Evolutionary conservation across 2,329 filamentous ascomycete genomes (phyloP).

Genomic region (Ascocoryne sarcoides): DNA sequence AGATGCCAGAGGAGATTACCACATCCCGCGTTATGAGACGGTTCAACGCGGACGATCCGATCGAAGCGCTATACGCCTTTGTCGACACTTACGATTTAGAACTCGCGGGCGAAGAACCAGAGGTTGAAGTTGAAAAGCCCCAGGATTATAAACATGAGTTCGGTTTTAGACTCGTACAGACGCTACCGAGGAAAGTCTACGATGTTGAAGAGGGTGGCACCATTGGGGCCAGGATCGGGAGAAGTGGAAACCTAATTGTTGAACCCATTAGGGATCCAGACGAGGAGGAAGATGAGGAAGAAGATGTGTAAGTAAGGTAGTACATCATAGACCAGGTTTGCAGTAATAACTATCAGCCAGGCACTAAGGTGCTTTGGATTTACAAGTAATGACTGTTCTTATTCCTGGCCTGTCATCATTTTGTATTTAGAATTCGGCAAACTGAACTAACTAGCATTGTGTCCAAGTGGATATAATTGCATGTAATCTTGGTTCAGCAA

Average conservation of each 20-base stretch:
- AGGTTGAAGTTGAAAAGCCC: conserved; percentile 37
- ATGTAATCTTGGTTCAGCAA: no score
- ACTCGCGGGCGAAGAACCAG: conserved; percentile 34
- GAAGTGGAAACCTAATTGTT: conserved; percentile 82
- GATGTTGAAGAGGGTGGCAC: conserved; percentile 57
- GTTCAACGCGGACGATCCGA: conserved; percentile 58
- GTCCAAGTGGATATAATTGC: no score
- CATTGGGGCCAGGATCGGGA: conserved; percentile 65
- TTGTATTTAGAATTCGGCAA: no score
- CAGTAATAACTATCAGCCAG: no score
- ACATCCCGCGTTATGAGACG: conserved; percentile 64
- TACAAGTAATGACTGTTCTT: no score
- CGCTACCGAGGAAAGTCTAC: conserved; percentile 77
- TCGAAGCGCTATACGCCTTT: conserved; percentile 93
- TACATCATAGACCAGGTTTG: no score
- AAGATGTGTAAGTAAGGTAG: neutral
- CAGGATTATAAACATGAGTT: conserved; percentile 71
- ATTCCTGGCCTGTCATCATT: no score
- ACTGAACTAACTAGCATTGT: no score
- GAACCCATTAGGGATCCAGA: conserved; percentile 45
- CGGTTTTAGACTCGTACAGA: conserved; percentile 74
- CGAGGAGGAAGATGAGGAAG: conserved; percentile 19
- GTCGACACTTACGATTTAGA: conserved; percentile 75
- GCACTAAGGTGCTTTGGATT: no score
- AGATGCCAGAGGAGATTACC: conserved; percentile 57